Base-by-base conservation (phyloP, 2,329 filamentous ascomycete genomes). In the Cladosporium colombiae region DNA sequence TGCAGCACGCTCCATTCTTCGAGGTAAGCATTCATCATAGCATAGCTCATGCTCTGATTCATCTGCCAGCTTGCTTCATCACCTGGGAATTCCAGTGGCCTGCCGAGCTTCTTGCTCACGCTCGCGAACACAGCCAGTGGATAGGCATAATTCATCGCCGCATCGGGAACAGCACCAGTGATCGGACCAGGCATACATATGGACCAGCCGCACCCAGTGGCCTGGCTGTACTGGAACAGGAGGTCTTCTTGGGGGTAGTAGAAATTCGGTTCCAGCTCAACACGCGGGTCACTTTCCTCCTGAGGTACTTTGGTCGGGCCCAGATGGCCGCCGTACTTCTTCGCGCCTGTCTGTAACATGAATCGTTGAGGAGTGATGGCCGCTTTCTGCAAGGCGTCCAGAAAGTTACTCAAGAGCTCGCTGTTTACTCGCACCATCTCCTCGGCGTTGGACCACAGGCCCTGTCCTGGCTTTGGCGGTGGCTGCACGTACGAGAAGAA, bases 401-500 rank as follows among this genome's bases (percentile, higher is more conserved):
- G 73, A 71, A 86, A 85, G 73, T 85, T 85, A 25, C 74, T 71
- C 23, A 86, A 74, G 2, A 85, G 75, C 78, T 80, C 35, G 81
- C 74, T 68, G 68, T 86, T 86, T 13, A 84, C 77, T 29, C 77
- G 77, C 27, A 79, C 79, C 71, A 85, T 75, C 68, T 84, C 81
- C 21, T 85, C 80, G 6, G 81, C 81, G 69, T 84, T 80, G 25
- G 79, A 80, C 83, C 83, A 85, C 11, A 83, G 71, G 1, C 77
- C 75, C 16, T 75, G 74, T 2, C 81, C 80, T 18, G 77, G 74
- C 64, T 81, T 81, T 0, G 82, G 82, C 33, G 78, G 73, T 0
- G 80, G 79, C 67, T 86, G 84, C n/a, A 84, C 76, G 74, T 86
- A 86, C 1, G 82, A 82, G 66, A 81, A 85, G 76, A 84, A 86